Evolutionary conservation across 2,329 filamentous ascomycete species (phyloP).

Genomic region (Hypoxylon sp.): DNA sequence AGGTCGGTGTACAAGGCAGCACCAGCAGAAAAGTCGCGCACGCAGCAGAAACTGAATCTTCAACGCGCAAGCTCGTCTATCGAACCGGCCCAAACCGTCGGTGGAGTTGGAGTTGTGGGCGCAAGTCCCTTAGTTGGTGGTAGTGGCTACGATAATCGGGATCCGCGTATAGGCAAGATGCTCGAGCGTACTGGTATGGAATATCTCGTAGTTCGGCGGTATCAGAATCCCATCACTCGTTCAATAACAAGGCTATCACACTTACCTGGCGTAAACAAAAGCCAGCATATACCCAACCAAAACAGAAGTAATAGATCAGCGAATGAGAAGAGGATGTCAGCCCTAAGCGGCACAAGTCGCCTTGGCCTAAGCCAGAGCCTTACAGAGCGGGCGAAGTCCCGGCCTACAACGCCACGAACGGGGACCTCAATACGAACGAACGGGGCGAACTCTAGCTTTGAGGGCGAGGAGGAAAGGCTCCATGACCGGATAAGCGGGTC

Average conservation of each 20-base stretch:
- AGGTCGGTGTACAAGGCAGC: conserved; percentile 59
- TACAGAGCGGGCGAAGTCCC: conserved; percentile 53
- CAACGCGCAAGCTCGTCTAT: conserved; percentile 81
- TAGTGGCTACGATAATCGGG: conserved; percentile 70
- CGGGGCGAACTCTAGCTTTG: conserved; percentile 62
- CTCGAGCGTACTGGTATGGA: conserved; percentile 80
- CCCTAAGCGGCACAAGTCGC: conserved; percentile 48
- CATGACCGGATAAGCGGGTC: conserved; percentile 64
- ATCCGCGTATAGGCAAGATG: conserved; percentile 75
- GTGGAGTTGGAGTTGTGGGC: conserved; percentile 59
- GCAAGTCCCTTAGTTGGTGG: conserved; percentile 66
- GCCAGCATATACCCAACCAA: conserved; percentile 61
- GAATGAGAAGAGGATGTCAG: conserved; percentile 52
- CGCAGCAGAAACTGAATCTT: conserved; percentile 82
- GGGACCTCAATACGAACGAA: conserved; percentile 58
- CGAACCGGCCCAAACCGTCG: conserved; percentile 70
- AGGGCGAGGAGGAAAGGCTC: conserved; percentile 63
- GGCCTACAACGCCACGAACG: conserved; percentile 55
- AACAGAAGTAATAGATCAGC: conserved; percentile 57
- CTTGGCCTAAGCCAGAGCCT: conserved; percentile 61
- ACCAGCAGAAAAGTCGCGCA: conserved; percentile 73
- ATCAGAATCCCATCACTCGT: conserved; percentile 78
- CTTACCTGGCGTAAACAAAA: conserved; percentile 67
- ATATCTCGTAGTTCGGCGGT: conserved; percentile 80
- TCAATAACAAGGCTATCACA: conserved; percentile 70